Conservation (phyloP, 192 early-diverging fungal genomes). For the Coemansia sp. region DNA sequence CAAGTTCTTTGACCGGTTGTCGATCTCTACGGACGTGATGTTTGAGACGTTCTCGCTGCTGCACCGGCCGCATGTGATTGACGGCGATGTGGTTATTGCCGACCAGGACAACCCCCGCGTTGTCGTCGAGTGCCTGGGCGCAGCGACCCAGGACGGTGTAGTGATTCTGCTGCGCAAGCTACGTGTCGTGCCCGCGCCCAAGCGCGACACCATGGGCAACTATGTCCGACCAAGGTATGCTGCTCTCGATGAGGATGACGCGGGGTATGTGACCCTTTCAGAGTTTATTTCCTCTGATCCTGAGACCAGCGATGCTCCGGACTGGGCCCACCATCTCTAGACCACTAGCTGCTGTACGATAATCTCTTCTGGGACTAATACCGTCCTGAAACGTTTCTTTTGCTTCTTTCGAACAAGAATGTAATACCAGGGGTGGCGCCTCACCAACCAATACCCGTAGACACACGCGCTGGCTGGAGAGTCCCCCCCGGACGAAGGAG, state of each 20-base stretch:
- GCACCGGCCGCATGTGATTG: conserved; percentile 23
- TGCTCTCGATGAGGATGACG: conserved; percentile 18
- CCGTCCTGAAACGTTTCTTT: too few species aligned
- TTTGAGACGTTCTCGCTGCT: conserved; percentile 31
- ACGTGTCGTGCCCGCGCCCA: conserved; percentile 7
- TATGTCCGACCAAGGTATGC: conserved; percentile 4
- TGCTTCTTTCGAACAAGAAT: too few species aligned
- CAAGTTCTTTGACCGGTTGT: conserved; percentile 31
- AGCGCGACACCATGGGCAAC: conserved; percentile 10
- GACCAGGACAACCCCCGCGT: conserved; percentile 15
- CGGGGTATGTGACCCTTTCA: conserved; percentile 27
- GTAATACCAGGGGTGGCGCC: too few species aligned
- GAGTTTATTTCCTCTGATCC: conserved; percentile 36
- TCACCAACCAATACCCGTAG: too few species aligned
- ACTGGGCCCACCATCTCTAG: too few species aligned
- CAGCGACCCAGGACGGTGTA: conserved; percentile 27
- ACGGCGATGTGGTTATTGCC: conserved; percentile 16
- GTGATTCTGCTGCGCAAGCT: conserved; percentile 26
- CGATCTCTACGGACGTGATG: conserved; percentile 12
- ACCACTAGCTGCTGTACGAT: too few species aligned
- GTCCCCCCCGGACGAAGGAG: too few species aligned
- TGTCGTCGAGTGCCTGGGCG: conserved; percentile 29
- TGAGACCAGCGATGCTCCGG: conserved; percentile 25
- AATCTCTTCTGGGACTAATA: too few species aligned
- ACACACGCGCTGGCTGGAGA: too few species aligned